Percentiles rank a stretch among this genome's conserved stretches.
phyloP scores from a whole-genome alignment of 2,329 filamentous ascomycete genomes.

The Fusarium brevicatenulatum region DNA sequence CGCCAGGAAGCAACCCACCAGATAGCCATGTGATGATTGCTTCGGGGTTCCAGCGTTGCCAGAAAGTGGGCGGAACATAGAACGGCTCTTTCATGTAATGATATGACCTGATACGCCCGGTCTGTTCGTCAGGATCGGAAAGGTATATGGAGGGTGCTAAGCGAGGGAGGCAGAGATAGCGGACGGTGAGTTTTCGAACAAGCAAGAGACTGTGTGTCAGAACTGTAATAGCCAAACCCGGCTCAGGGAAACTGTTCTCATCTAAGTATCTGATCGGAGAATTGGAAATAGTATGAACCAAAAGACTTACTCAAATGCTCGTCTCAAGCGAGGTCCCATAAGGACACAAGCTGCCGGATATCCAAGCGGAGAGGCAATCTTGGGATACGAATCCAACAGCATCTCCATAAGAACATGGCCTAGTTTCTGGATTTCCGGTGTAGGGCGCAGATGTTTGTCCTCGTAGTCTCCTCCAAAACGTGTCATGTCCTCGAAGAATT shows the following conservation, averaged over 20 bases:
- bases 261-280: slow-evolving; percentile 22
- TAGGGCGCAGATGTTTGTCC: slow-evolving; percentile 64
- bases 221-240: slow-evolving; percentile 49
- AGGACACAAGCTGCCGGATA: slow-evolving; percentile 65
- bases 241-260: slow-evolving; percentile 55
- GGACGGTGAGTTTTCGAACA: slow-evolving; percentile 64
- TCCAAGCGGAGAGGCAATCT: slow-evolving; percentile 56
- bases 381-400: slow-evolving; percentile 66
- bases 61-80: slow-evolving; percentile 68
- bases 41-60: slow-evolving; percentile 70
- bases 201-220: slow-evolving; percentile 60
- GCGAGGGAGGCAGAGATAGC: slow-evolving; percentile 70
- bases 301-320: slow-evolving; percentile 68
- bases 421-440: slow-evolving; percentile 58
- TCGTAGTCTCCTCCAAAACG: slow-evolving; percentile 68
- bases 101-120: slow-evolving; percentile 61
- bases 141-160: slow-evolving; percentile 53
- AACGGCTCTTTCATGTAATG: slow-evolving; percentile 72
- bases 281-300: not conserved
- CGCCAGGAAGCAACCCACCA: slow-evolving; percentile 60
- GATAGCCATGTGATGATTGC: slow-evolving; percentile 58
- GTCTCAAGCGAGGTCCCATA: slow-evolving; percentile 71
- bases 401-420: slow-evolving; percentile 70
- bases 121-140: slow-evolving; percentile 61
- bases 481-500: slow-evolving; percentile 61